A percentile compares a stretch with the other conserved stretches of the same genome.
These are phyloP conservation scores for Apophysomyces trapeziformis DNA, from an alignment of 371 early-diverging fungal species.

Conservation along the genomic window DNA sequence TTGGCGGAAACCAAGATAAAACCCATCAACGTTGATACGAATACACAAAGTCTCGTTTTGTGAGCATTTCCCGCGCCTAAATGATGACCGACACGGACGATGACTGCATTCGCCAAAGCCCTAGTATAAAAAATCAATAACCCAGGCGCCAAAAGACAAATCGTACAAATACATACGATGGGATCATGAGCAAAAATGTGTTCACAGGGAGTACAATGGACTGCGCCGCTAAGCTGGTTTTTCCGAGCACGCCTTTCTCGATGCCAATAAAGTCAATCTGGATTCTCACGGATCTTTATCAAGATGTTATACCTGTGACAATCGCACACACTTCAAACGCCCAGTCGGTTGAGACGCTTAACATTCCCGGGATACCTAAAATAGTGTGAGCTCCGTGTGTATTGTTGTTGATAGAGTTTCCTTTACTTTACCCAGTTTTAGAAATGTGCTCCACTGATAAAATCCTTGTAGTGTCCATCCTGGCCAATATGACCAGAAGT, in stretches of 20 bases:
- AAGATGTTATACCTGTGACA: constrained; percentile 27
- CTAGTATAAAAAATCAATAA: constrained; percentile 19
- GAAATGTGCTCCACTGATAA: constrained; percentile 38
- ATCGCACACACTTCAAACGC: constrained; percentile 57
- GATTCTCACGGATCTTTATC: background rate
- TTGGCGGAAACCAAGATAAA: constrained; percentile 23
- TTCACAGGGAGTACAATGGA: constrained; percentile 39
- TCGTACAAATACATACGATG: constrained; percentile 27
- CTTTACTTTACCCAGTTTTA: constrained; percentile 38
- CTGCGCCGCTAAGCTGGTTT: constrained; percentile 50
- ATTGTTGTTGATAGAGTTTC: background rate
- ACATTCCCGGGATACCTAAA: constrained; percentile 51
- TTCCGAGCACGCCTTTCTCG: constrained; percentile 34
- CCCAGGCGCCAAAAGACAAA: background rate
- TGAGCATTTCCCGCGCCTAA: constrained; percentile 37
- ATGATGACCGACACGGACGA: constrained; percentile 48
- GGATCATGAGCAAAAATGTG: constrained; percentile 42
- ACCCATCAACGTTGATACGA: constrained; percentile 23
- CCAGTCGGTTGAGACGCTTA: constrained; percentile 53
- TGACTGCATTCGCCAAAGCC: constrained; percentile 33
- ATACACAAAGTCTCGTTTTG: constrained; percentile 29
- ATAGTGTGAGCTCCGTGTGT: background rate
- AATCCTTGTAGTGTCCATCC: constrained; percentile 37
- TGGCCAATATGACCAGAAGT: constrained; percentile 38
- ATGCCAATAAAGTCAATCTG: too few species aligned